Base-by-base conservation (phyloP, 495 filamentous ascomycete species). In the Amniculicola lignicola region DNA sequence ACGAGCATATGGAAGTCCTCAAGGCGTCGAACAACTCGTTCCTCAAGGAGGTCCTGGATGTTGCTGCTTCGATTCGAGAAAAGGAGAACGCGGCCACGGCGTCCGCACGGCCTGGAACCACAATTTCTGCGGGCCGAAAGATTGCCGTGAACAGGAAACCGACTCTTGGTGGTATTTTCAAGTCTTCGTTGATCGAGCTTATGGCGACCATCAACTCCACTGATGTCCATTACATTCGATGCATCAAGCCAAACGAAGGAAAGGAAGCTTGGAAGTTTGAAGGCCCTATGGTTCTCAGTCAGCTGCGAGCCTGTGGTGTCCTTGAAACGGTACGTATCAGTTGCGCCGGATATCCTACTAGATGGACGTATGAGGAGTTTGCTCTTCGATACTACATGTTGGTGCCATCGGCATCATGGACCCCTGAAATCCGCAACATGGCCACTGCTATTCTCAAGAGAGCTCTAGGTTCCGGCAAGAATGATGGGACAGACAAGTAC, bases 331-430 rank as follows among this genome's bases (percentile, higher is more conserved):
- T 99, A 41, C 83, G 94, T 69, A 99, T 99, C 67, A 95, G 89
- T 74, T 96, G 90, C 65, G 93, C 93, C 61, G 93, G 93, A 51
- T 99, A 99, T 67, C 93, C 93, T 11, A 97, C 94, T 31, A 78
- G 93, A 66, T 99, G 93, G 93, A 99, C 93, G 2, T 99, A 96
- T 68, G 94, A 99, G 68, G 93, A 97, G 69, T 99, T 99, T 71
- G 93, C 93, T 6, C 75, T 96, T 49, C 84, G 93, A 56, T 99
- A 99, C 74, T 99, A 99, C 73, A 96, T 99, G 89, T 76, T 99
- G 57, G 88, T 96, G 42, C 91, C 88, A 33, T 97, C 94, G 5
- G 77, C 81, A 25, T 80, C 87, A 52, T 96, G 93, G 91, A 96
- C 89, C 18, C 85, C 88, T 0, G 91, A 96, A 66, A 96, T 99